Percentiles rank a stretch among this genome's conserved stretches.
Evolutionary conservation across 495 filamentous ascomycete species (phyloP).

Genomic region (Ascobolus immersus): DNA sequence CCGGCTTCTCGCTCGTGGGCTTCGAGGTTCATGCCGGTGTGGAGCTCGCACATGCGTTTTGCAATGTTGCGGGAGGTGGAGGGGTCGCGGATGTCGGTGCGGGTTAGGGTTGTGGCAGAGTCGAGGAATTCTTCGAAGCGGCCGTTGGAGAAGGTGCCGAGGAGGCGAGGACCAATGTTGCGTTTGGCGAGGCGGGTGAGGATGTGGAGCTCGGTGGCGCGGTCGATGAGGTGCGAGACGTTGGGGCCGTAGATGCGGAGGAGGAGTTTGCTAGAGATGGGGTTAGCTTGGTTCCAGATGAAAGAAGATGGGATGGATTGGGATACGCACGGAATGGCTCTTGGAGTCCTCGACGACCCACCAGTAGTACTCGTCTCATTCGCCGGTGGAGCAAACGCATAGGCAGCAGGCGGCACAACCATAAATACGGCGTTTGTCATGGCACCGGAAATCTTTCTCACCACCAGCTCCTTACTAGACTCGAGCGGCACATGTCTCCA

Average conservation of each 20-base stretch:
- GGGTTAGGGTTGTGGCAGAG: constrained; percentile 51
- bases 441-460: constrained; percentile 72
- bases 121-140: constrained; percentile 77
- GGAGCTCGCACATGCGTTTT: constrained; percentile 93
- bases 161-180: constrained; percentile 74
- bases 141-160: constrained; percentile 88
- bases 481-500: constrained; percentile 73
- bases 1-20: constrained; percentile 51
- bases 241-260: constrained; percentile 87
- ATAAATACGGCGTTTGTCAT: constrained; percentile 63
- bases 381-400: constrained; percentile 8
- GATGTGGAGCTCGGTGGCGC: constrained; percentile 69
- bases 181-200: constrained; percentile 66
- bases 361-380: constrained; percentile 18
- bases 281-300: constrained; percentile 6
- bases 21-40: constrained; percentile 73
- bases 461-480: constrained; percentile 38
- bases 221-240: constrained; percentile 84
- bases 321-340: constrained; percentile 25
- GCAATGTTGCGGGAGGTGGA: constrained; percentile 79
- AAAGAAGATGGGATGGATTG: background rate
- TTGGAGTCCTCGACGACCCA: constrained; percentile 26
- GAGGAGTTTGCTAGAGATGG: constrained; percentile 40
- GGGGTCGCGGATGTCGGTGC: constrained; percentile 49
- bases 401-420: background rate